Evolutionary conservation across 139 green algal genomes (phyloP).

Genomic region (Coccomyxa sp.): DNA sequence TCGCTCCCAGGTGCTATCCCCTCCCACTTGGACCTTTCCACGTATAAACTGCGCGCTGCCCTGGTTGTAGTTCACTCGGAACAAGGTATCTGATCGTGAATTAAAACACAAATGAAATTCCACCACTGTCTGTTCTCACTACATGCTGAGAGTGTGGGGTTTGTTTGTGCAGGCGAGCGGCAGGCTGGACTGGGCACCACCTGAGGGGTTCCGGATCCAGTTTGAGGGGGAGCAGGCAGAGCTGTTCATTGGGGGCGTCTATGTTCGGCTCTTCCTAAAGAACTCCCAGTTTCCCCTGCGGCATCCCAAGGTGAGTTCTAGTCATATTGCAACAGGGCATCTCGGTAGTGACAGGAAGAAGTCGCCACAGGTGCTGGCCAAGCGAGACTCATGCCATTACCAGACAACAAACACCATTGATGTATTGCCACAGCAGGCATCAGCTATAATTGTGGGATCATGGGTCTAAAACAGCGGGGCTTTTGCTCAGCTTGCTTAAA

Average conservation of each 20-base stretch:
- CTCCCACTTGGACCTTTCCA: neutral
- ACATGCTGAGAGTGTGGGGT: neutral
- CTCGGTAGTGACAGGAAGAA: neutral
- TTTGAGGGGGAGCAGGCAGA: constrained; percentile 46
- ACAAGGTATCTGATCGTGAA: too few relatives aligned
- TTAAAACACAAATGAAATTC: too few relatives aligned
- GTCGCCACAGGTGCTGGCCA: too few relatives aligned
- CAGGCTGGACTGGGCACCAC: constrained; percentile 39
- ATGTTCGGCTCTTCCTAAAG: constrained; percentile 86
- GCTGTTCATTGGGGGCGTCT: constrained; percentile 82
- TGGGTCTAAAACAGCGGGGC: too few relatives aligned
- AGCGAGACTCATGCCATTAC: too few relatives aligned
- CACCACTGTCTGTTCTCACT: too few relatives aligned
- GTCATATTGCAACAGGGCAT: neutral
- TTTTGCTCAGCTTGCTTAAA: too few relatives aligned
- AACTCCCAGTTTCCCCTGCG: constrained; percentile 73
- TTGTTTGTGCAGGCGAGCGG: constrained; percentile 8
- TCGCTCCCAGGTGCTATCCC: constrained; percentile 27
- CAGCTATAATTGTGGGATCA: too few relatives aligned
- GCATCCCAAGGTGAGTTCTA: constrained; percentile 32
- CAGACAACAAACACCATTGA: too few relatives aligned
- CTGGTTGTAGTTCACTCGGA: too few relatives aligned
- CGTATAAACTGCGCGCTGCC: too few relatives aligned
- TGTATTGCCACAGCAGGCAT: too few relatives aligned
- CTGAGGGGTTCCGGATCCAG: constrained; percentile 42